Evolutionary conservation across 2,329 filamentous ascomycete species (phyloP), one percentile per base, ranked within the genome.

Genomic region (Fusarium napiforme): DNA sequence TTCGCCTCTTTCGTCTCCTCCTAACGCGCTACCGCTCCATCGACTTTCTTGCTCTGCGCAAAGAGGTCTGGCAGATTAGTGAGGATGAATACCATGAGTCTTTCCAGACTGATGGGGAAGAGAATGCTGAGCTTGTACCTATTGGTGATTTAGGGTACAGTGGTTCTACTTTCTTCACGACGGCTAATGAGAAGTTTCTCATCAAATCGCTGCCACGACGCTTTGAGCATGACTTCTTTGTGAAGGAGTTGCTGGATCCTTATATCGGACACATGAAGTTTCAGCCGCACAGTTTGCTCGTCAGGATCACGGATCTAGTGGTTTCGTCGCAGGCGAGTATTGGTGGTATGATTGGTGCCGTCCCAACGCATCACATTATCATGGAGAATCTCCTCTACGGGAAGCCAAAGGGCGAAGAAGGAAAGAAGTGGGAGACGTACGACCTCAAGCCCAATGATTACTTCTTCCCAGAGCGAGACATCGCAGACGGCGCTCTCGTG

Each of bases 371-470:
- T 73, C 92, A 94, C 77, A 92, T 94, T 67, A 85, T 94, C 76
- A 94, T 94, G 93, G 92, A 94, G 79, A 94, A 94, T 77, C 84
- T 93, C 5, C 83, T 93, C 30, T 89, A 88, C 69, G 92, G 92
- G 4, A 86, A 89, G 84, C 19, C 81, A 83, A 18, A 83, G 84
- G 61, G 77, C 78, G 15, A 79, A 81, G 50, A 78, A 83, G 62
- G 63, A 8, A 52, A 73, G 23, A 56, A 85, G 23, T 94, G 92
- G 92, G 90, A 94, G 78, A 90, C 88, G 3, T 94, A 91, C 81
- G 93, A 94, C 68, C 86, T 94, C 55, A 95, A 95, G 77, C 93
- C 93, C 0, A 89, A 87, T 28, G 88, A 90, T 64, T 94, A 94
- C 82, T 94, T 94, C 83, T 94, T 91, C 77, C 93, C 93, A 0